phyloP scores from a whole-genome alignment of 306 rosid species.

The Quercus engelmannii region DNA sequence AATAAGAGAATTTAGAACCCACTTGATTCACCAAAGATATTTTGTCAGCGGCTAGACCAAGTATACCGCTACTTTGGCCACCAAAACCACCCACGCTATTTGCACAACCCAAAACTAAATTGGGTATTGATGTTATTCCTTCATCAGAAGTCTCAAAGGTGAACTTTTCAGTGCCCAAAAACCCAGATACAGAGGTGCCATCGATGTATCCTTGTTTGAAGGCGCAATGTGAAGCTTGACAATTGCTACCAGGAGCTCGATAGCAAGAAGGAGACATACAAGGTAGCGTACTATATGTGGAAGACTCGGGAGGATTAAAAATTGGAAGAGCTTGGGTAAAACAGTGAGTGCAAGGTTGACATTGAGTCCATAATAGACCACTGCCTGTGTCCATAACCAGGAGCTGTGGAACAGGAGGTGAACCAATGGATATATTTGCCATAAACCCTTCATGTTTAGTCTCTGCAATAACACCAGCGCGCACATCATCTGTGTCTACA shows the following conservation, averaged over 20 bases:
- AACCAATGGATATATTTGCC: conserved; percentile 47
- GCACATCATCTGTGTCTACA: too few relatives aligned
- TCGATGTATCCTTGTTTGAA: conserved; percentile 10
- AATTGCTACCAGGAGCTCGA: background rate
- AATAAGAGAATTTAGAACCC: too few relatives aligned
- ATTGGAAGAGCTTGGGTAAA: conserved; percentile 1
- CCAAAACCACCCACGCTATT: background rate
- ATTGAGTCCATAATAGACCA: background rate
- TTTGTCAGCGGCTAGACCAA: conserved; percentile 29
- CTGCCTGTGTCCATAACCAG: background rate
- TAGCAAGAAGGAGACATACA: conserved; percentile 14
- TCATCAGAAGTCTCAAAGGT: background rate
- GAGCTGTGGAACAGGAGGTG: conserved; percentile 41
- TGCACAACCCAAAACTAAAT: conserved; percentile 33
- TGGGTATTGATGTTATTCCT: background rate
- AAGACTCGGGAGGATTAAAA: conserved; percentile 39
- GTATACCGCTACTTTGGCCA: conserved; percentile 30
- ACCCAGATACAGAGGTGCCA: conserved; percentile 13
- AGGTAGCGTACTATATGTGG: conserved; percentile 9
- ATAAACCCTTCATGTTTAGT: background rate
- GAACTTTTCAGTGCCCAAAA: conserved; percentile 21
- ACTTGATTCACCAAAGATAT: conserved; percentile 13
- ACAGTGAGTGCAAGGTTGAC: conserved; percentile 41
- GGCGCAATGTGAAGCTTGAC: background rate
- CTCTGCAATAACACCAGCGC: conserved; percentile 6